Conservation (phyloP, 371 early-diverging fungal species). For the Mortierella sp. region DNA sequence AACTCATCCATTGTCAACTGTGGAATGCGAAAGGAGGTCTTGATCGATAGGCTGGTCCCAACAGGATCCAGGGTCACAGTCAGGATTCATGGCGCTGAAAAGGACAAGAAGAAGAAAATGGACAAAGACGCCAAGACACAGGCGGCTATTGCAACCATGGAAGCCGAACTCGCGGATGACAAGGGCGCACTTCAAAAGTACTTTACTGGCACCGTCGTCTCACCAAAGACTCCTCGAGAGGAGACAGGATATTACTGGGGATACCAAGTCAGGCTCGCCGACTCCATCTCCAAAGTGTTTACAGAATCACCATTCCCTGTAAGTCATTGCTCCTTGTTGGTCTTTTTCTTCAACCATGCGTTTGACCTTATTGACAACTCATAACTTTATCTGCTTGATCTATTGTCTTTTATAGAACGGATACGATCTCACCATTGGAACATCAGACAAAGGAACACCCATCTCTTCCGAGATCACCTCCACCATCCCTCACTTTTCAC, state of each 20-base stretch:
- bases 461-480: slow-evolving; percentile 55
- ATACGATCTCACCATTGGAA: slow-evolving; percentile 78
- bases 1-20: slow-evolving; percentile 71
- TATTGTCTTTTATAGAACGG: slow-evolving; percentile 58
- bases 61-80: slow-evolving; percentile 78
- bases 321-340: slow-evolving; percentile 17
- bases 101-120: slow-evolving; percentile 54
- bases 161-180: slow-evolving; percentile 25
- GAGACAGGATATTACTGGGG: slow-evolving; percentile 82
- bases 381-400: neutral
- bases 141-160: slow-evolving; percentile 39
- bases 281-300: slow-evolving; percentile 70
- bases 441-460: slow-evolving; percentile 69
- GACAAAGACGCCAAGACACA: slow-evolving; percentile 49
- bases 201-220: slow-evolving; percentile 69
- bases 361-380: neutral
- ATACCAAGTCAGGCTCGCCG: slow-evolving; percentile 73
- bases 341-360: neutral
- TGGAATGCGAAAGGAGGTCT: slow-evolving; percentile 67
- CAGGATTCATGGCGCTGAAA: slow-evolving; percentile 62
- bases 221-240: slow-evolving; percentile 71
- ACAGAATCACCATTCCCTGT: slow-evolving; percentile 70
- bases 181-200: slow-evolving; percentile 55
- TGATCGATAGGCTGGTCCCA: slow-evolving; percentile 66
- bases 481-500: slow-evolving; percentile 55